Percentiles rank a stretch among this genome's conserved stretches.
These are phyloP conservation scores for Blastomyces gilchristii DNA, from an alignment of 2,329 filamentous ascomycete species.

Conservation along the genomic window DNA sequence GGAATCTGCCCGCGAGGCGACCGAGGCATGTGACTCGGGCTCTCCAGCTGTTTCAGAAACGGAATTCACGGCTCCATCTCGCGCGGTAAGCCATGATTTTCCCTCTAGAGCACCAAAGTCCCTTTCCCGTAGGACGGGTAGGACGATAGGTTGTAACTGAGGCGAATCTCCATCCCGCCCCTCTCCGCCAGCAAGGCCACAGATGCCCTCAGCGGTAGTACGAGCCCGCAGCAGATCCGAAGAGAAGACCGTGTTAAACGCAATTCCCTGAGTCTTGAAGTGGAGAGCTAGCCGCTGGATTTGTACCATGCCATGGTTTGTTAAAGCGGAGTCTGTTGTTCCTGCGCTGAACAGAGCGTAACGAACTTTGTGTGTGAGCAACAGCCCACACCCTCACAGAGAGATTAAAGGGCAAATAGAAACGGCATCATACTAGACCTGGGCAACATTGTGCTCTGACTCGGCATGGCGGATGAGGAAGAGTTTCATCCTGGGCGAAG, in stretches of 20 bases:
- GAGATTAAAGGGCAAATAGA: conserved; percentile 1
- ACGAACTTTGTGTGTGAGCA: neutral
- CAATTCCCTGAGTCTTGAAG: conserved; percentile 54
- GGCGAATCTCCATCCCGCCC: conserved; percentile 7
- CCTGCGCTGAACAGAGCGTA: conserved; percentile 51
- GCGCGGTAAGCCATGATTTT: conserved; percentile 13
- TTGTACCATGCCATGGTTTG: conserved; percentile 70
- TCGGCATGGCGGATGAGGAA: conserved; percentile 79
- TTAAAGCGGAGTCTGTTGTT: conserved; percentile 65
- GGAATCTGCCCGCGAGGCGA: conserved; percentile 51
- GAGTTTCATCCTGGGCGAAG: conserved; percentile 44
- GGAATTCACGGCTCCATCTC: conserved; percentile 17
- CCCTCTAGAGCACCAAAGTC: conserved; percentile 34
- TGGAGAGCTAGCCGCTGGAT: conserved; percentile 59
- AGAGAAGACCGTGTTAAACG: conserved; percentile 60
- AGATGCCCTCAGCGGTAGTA: conserved; percentile 33
- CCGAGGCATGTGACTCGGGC: conserved; percentile 57
- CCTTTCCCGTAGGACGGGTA: conserved; percentile 28
- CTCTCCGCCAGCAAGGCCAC: conserved; percentile 7
- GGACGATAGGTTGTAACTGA: conserved; percentile 10
- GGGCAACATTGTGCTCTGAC: conserved; percentile 76
- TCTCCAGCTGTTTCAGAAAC: conserved; percentile 41
- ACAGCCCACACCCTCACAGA: neutral
- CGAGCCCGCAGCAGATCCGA: conserved; percentile 67
- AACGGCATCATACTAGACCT: conserved; percentile 23